Evolutionary conservation across 768 basidiomycete species (phyloP).

Genomic region (Tylopilus plumbeoviolaceoides): DNA sequence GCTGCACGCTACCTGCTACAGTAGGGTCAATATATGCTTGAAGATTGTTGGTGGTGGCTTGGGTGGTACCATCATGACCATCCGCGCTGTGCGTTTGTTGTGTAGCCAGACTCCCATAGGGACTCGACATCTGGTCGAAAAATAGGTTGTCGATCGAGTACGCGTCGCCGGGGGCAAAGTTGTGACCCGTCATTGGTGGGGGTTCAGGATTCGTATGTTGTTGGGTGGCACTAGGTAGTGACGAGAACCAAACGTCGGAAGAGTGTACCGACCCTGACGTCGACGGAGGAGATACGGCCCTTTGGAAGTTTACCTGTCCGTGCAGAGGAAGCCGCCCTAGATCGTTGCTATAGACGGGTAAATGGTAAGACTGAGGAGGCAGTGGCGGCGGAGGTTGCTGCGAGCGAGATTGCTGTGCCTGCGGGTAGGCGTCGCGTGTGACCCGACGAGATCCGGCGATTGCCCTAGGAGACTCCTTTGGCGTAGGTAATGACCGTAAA

Average conservation of each 20-base stretch:
- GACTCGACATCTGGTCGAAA: constrained; percentile 13
- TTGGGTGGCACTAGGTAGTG: constrained; percentile 2
- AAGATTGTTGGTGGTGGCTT: background rate
- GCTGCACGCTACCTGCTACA: background rate
- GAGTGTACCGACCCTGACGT: constrained; percentile 1
- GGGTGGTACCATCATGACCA: background rate
- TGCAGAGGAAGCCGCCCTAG: constrained; percentile 52
- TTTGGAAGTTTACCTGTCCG: constrained; percentile 21
- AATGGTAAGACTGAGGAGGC: constrained; percentile 24
- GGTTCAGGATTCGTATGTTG: background rate
- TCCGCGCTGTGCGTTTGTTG: background rate
- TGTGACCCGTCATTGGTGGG: background rate
- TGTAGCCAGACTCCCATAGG: constrained; percentile 4
- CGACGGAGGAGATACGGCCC: background rate
- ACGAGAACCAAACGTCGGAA: constrained; percentile 21
- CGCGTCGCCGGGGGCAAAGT: constrained; percentile 1
- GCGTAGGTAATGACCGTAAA: background rate
- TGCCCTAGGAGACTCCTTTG: constrained; percentile 20
- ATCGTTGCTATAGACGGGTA: constrained; percentile 57
- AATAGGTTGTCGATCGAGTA: constrained; percentile 25
- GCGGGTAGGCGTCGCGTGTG: constrained; percentile 19
- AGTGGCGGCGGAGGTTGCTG: constrained; percentile 9
- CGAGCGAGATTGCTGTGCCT: constrained; percentile 8
- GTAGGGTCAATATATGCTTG: constrained; percentile 14
- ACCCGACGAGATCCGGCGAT: constrained; percentile 36